phyloP scores from a whole-genome alignment of 306 rosid species.

The Lotus japonicus region DNA sequence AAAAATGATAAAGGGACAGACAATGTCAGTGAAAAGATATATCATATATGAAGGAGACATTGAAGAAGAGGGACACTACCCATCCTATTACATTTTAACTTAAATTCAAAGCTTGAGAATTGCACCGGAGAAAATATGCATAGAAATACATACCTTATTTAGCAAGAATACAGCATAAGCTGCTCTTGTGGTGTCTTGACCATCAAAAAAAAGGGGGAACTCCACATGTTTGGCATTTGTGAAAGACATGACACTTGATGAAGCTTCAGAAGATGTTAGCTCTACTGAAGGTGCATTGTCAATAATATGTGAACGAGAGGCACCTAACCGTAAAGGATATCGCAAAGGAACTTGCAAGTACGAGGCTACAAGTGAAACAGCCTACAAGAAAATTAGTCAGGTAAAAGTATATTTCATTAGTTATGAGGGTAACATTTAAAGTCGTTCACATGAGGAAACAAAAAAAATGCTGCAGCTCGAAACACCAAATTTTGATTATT shows the following conservation, averaged over 20 bases:
- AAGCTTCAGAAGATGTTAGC: slow-evolving; percentile 44
- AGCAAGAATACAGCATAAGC: slow-evolving; percentile 90
- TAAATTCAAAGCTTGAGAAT: too few relatives aligned
- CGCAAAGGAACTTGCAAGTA: slow-evolving; percentile 89
- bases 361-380: slow-evolving; percentile 77
- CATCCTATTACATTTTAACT: too few relatives aligned
- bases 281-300: slow-evolving; percentile 79
- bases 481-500: background rate
- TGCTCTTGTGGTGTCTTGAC: slow-evolving; percentile 93
- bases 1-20: background rate
- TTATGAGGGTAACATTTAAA: slow-evolving; percentile 22
- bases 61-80: too few relatives aligned
- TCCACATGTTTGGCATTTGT: slow-evolving; percentile 52
- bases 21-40: background rate
- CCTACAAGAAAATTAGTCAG: slow-evolving; percentile 50
- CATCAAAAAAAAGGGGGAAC: slow-evolving; percentile 89
- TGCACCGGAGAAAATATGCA: too few relatives aligned
- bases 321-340: slow-evolving; percentile 74
- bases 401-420: slow-evolving; percentile 27
- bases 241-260: slow-evolving; percentile 33
- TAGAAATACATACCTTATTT: slow-evolving; percentile 61
- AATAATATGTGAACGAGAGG: slow-evolving; percentile 75
- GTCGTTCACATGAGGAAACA: background rate
- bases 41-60: too few relatives aligned
- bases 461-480: slow-evolving; percentile 5